A percentile compares a stretch with the other conserved stretches of the same genome.
Conservation (phyloP, 306 rosid species). For the Trifolium fragiferum region DNA sequence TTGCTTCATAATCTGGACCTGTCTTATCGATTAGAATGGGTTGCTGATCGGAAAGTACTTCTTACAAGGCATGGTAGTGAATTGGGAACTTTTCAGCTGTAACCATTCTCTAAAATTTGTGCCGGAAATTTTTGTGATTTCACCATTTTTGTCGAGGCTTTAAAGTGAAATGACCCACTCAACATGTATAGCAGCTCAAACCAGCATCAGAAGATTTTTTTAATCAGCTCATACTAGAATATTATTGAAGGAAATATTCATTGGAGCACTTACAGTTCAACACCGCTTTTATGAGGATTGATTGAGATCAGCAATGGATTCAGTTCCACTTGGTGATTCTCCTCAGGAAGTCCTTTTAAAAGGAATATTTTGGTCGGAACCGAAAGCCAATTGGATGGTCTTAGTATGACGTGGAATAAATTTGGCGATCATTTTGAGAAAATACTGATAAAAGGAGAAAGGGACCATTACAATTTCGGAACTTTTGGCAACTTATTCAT, state of each 20-base stretch:
- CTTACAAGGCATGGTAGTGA: constrained; percentile 75
- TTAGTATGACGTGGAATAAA: not conserved
- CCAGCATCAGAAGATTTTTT: constrained; percentile 26
- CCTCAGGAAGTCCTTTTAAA: constrained; percentile 14
- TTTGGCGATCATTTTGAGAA: constrained; percentile 31
- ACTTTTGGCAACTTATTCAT: constrained; percentile 25
- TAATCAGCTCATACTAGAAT: constrained; percentile 26
- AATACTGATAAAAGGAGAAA: constrained; percentile 19
- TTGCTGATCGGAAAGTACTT: constrained; percentile 63
- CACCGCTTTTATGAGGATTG: constrained; percentile 19
- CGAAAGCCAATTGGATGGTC: constrained; percentile 21
- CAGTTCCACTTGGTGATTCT: constrained; percentile 14
- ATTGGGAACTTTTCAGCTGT: constrained; percentile 63
- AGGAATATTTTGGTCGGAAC: constrained; percentile 7
- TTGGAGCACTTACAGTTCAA: constrained; percentile 23
- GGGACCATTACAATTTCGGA: constrained; percentile 5
- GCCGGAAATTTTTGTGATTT: constrained; percentile 25
- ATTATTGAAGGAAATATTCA: constrained; percentile 14
- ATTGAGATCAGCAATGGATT: constrained; percentile 28
- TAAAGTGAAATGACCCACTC: constrained; percentile 24
- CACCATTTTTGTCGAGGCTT: constrained; percentile 22
- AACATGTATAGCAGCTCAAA: constrained; percentile 34
- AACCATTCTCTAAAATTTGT: constrained; percentile 18
- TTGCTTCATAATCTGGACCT: constrained; percentile 89
- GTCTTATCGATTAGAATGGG: constrained; percentile 81